Conservation (phyloP, 1,284 basidiomycete species). For the Kwoniella shivajii region DNA sequence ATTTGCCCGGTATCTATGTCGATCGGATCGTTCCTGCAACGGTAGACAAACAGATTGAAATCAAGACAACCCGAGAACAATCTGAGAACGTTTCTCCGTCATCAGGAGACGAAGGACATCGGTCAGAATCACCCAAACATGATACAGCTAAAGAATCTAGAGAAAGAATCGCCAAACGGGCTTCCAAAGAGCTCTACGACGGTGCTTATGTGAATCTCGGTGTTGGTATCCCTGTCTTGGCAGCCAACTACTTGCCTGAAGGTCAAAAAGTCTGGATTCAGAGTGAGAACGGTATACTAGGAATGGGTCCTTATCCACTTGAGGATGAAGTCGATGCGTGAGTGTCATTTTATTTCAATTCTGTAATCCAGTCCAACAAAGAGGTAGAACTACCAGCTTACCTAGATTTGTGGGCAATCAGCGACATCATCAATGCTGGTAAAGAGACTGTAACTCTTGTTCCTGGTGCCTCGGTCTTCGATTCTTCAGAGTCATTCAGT, state of each 20-base stretch:
- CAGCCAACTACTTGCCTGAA: conserved; percentile 76
- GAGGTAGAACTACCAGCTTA: conserved; percentile 6
- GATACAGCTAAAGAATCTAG: conserved; percentile 51
- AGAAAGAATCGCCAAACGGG: conserved; percentile 74
- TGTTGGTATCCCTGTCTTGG: conserved; percentile 88
- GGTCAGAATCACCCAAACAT: conserved; percentile 41
- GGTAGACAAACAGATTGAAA: conserved; percentile 77
- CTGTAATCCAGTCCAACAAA: neutral
- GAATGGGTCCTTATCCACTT: conserved; percentile 93
- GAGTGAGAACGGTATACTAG: conserved; percentile 92
- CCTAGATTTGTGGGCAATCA: conserved; percentile 38
- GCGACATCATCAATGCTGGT: conserved; percentile 91
- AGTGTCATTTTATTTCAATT: conserved; percentile 47
- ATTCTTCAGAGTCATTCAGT: conserved; percentile 64
- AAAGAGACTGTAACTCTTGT: conserved; percentile 93
- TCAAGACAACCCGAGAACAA: conserved; percentile 59
- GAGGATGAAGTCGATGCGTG: conserved; percentile 84
- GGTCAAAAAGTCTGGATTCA: conserved; percentile 89
- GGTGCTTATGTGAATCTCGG: conserved; percentile 79
- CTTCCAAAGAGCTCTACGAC: conserved; percentile 86
- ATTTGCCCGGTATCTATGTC: conserved; percentile 83
- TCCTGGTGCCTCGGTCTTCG: conserved; percentile 90
- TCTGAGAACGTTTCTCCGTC: conserved; percentile 21
- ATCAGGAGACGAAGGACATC: conserved; percentile 14
- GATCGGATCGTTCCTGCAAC: conserved; percentile 81